Evolutionary conservation across 805 yeast species (phyloP), one percentile per base, ranked within the genome.

Genomic region (Blastobotrys attinorum): DNA sequence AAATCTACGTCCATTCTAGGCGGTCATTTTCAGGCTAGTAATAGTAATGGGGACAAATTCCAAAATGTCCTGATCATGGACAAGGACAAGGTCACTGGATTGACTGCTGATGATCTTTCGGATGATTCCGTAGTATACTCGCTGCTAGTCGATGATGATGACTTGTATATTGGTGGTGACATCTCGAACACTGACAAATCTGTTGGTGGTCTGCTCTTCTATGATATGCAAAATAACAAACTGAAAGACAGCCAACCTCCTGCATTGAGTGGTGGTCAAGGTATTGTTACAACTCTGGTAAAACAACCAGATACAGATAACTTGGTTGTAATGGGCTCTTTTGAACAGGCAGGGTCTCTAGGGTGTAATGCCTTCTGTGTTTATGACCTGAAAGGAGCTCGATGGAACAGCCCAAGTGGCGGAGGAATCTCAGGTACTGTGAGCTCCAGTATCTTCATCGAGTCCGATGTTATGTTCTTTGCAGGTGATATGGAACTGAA

Each of bases 321-420:
- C 16, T 62, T 87, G 22, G 67, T 80, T 23, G 84, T 84, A 10
- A 95, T 83, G 32, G 96, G 97, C 20, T 68, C 73, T 35, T 87
- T 84, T 57, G 72, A 69, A 17, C 58, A 67, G 17, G 79, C 83
- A 1, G 80, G 82, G 0, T 64, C 75, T 3, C 62, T 72, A 25
- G 60, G 64, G 21, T 88, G 96, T 61, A 59, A 67, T 2, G 72
- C 76, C 1, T 61, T 89, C 31, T 88, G 96, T 59, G 63, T 81
- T 29, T 85, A 75, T 57, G 80, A 81, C 53, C 59, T 77, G 47
- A 57, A 62, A 3, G 66, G 69, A 25, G 64, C 74, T 0, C 64
- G 79, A 17, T 81, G 95, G 84, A 61, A 63, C 5, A 64, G 77
- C 3, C 62, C 64, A 27, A 37, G 31, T 22, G 46, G 60, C 10